A percentile compares a stretch with the other conserved stretches of the same genome.
These are phyloP conservation scores for Cubamyces lactineus DNA, from an alignment of 768 basidiomycete genomes.

Conservation along the genomic window DNA sequence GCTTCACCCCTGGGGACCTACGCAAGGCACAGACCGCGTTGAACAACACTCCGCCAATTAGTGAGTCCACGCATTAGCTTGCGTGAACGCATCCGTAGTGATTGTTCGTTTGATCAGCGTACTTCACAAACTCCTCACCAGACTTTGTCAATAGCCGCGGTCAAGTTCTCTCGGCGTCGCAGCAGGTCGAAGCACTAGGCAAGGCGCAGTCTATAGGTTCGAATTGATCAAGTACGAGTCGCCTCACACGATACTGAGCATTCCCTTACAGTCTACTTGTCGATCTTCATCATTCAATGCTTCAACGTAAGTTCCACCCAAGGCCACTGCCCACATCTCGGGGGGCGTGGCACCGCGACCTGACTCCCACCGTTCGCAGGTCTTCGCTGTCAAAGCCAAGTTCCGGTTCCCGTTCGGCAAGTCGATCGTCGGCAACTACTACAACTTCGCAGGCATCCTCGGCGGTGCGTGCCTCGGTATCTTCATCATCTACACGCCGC, in stretches of 20 bases:
- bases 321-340: too few species aligned
- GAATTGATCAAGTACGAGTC: not conserved
- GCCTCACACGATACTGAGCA: not conserved
- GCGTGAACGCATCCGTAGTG: not conserved
- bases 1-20: slow-evolving; percentile 63
- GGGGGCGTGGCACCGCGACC: too few species aligned
- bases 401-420: slow-evolving; percentile 67
- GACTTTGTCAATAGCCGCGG: slow-evolving; percentile 61
- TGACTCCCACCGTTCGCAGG: too few species aligned
- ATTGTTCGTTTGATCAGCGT: slow-evolving; percentile 36
- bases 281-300: slow-evolving; percentile 68
- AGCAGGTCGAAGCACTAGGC: slow-evolving; percentile 61
- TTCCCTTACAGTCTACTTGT: slow-evolving; percentile 51
- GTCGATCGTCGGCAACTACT: slow-evolving; percentile 57
- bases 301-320: slow-evolving; percentile 54
- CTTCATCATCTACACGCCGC: slow-evolving; percentile 71
- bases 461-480: slow-evolving; percentile 65
- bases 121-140: slow-evolving; percentile 51
- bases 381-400: slow-evolving; percentile 69
- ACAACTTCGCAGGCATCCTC: slow-evolving; percentile 66
- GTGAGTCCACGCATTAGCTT: not conserved
- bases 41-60: slow-evolving; percentile 1
- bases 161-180: slow-evolving; percentile 43
- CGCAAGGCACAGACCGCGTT: slow-evolving; percentile 46
- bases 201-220: slow-evolving; percentile 65